Base-by-base conservation (phyloP, 179 eudicot genomes). In the Silene vulgaris region DNA sequence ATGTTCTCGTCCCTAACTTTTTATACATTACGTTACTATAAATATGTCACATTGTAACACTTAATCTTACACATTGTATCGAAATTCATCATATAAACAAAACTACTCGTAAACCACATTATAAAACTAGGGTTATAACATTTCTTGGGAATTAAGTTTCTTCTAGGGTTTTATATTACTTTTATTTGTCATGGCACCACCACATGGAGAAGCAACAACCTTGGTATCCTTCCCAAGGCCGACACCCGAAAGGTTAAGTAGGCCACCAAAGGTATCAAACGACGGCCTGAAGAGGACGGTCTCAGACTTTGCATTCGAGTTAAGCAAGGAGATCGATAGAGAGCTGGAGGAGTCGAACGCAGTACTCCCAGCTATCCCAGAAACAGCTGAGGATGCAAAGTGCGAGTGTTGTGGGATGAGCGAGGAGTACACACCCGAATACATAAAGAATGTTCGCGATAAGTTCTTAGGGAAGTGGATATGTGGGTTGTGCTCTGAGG, bases 361-460 rank as follows among this genome's bases (percentile, higher is more conserved):
- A 40, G 45, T 40, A 21, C 86, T 89, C 16, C 84, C 93, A 2
- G 81, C 85, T 0, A 87, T 92, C 37, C 83, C 91, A 0, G 97
- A 91, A 67, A 90, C 86, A 67, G 91, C 86, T 2, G 91, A 86
- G 67, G 87, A 89, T 21, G 93, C 91, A 11, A 92, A 86, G 74
- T 92, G 97, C 30, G 93, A 92, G 81, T 92, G 97, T 71, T 92
- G 97, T 76, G 96, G 91, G 20, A 92, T 92, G 96, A 64, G 80
- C n/a, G 97, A 92, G 63, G 98, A 94, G 87, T 94, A 88, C 86
- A 94, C 98, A 0, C 92, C 85, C 0, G 89, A 88, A 76, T 92
- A 94, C 84, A 84, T 92, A 70, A 82, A 75, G n/a, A 72, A 67
- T 37, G 87, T 92, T 12, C 84, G 90, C 0, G 84, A 78, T 5